Evolutionary conservation across 2,329 filamentous ascomycete species (phyloP).

Genomic region (Claviceps sp.): DNA sequence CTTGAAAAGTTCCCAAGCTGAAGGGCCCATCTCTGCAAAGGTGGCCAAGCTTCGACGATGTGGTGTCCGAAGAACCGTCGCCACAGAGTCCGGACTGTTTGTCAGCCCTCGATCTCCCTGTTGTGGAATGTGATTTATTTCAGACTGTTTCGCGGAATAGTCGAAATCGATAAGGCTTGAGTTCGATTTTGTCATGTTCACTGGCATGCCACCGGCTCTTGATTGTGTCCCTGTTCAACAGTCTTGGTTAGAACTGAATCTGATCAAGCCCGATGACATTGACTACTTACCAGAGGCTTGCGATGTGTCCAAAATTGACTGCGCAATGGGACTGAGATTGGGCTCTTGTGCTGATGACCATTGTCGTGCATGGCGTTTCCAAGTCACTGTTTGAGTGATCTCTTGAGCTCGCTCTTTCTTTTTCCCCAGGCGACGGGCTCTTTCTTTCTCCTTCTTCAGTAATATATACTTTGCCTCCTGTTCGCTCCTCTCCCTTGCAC

Average conservation of each 20-base stretch:
- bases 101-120: neutral
- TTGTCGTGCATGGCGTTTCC: slow-evolving; percentile 30
- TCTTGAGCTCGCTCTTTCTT: slow-evolving; percentile 24
- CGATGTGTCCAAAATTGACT: slow-evolving; percentile 22
- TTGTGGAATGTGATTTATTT: neutral
- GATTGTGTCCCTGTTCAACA: slow-evolving; percentile 1
- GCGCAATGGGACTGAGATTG: slow-evolving; percentile 33
- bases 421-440: slow-evolving; percentile 29
- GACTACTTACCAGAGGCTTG: slow-evolving; percentile 13
- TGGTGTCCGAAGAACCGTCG: slow-evolving; percentile 26
- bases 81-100: slow-evolving; percentile 16
- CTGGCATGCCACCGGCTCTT: neutral
- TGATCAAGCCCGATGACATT: neutral
- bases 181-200: neutral
- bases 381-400: slow-evolving; percentile 23
- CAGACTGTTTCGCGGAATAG: neutral
- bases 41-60: slow-evolving; percentile 13
- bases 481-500: slow-evolving; percentile 33
- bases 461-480: slow-evolving; percentile 24
- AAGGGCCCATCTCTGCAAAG: slow-evolving; percentile 8
- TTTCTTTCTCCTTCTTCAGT: slow-evolving; percentile 20
- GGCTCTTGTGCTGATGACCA: slow-evolving; percentile 41
- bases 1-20: slow-evolving; percentile 18
- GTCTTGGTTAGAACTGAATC: neutral
- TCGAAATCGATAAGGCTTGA: slow-evolving; percentile 2